Conservation (phyloP, 345 rosid species). For the Capsella bursapastoris region DNA sequence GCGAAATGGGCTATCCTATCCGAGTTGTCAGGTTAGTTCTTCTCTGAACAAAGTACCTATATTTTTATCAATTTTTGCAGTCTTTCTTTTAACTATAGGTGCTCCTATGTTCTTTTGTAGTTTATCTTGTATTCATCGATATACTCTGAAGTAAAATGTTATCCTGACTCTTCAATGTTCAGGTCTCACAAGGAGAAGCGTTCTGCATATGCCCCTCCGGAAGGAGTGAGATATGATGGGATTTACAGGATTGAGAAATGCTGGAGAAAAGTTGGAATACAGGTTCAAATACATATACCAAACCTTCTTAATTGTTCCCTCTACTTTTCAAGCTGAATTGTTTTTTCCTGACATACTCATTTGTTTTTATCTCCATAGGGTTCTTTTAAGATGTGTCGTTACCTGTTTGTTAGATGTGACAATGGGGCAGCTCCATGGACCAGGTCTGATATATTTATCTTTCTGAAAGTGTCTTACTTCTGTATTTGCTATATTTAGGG, state of each 20-base stretch:
- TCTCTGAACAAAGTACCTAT: background rate
- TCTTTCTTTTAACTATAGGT: background rate
- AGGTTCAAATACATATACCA: conserved; percentile 40
- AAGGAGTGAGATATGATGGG: conserved; percentile 85
- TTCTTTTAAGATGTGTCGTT: conserved; percentile 61
- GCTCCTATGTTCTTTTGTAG: too few species aligned
- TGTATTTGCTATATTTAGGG: background rate
- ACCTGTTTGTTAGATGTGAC: conserved; percentile 84
- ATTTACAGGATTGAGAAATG: conserved; percentile 77
- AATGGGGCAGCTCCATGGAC: conserved; percentile 84
- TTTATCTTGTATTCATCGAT: background rate
- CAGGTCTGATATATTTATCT: conserved; percentile 49
- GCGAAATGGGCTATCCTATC: conserved; percentile 82
- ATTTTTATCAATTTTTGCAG: background rate
- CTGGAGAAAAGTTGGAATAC: conserved; percentile 71
- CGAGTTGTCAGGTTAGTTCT: conserved; percentile 73
- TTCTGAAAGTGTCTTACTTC: background rate
- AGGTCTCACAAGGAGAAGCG: conserved; percentile 83
- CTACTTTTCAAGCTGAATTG: background rate
- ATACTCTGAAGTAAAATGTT: background rate
- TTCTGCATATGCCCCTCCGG: conserved; percentile 72
- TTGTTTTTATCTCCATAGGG: conserved; percentile 47
- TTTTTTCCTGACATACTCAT: conserved; percentile 4
- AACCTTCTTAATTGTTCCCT: background rate
- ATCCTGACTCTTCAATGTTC: background rate